These are phyloP conservation scores for Cytospora schulzeri DNA, from an alignment of 2,329 filamentous ascomycete species.

Conservation along the genomic window DNA sequence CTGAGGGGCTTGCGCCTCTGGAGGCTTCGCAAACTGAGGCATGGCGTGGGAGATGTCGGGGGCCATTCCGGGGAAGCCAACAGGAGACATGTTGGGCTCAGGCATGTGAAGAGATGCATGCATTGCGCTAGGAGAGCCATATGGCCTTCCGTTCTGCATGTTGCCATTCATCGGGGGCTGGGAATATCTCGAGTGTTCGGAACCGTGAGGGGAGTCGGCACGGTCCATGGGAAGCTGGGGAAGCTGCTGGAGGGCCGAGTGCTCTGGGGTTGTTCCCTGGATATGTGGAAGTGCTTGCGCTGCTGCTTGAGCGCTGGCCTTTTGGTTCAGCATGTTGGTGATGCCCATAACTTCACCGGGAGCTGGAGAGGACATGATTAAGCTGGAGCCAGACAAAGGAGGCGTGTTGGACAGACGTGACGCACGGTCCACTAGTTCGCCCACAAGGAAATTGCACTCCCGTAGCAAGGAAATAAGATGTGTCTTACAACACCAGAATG, in stretches of 20 bases:
- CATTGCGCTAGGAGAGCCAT: conserved; percentile 57
- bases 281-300: conserved; percentile 38
- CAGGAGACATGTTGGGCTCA: conserved; percentile 42
- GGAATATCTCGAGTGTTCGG: conserved; percentile 61
- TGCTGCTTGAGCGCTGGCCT: conserved; percentile 40
- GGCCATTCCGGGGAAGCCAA: conserved; percentile 38
- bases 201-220: conserved; percentile 60
- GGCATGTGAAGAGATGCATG: conserved; percentile 51
- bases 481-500: conserved; percentile 30
- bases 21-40: conserved; percentile 39
- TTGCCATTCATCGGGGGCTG: conserved; percentile 45
- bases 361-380: conserved; percentile 46
- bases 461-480: conserved; percentile 29
- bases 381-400: conserved; percentile 27
- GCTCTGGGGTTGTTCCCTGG: conserved; percentile 32
- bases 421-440: conserved; percentile 26
- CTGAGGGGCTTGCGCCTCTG: conserved; percentile 36
- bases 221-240: conserved; percentile 49
- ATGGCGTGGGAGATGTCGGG: conserved; percentile 45
- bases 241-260: conserved; percentile 31
- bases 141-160: conserved; percentile 47
- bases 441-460: conserved; percentile 28
- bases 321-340: conserved; percentile 55
- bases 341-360: conserved; percentile 56
- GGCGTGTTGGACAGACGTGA: conserved; percentile 24